Evolutionary conservation across 2,329 filamentous ascomycete genomes (phyloP).

Genomic region (Neurospora crassa): DNA sequence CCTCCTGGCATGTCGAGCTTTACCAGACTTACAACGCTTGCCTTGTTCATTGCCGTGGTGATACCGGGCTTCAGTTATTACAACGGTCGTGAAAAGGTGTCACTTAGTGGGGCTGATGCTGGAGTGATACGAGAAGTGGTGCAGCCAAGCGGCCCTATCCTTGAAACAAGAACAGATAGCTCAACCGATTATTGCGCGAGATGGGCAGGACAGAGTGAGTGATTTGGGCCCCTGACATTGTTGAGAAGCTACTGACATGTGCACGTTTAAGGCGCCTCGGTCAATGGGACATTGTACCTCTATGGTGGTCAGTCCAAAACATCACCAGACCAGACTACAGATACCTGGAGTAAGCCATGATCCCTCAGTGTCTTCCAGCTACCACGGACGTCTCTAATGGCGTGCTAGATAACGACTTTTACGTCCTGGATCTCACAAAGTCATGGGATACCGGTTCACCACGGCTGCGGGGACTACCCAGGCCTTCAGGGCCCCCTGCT

Average conservation of each 20-base stretch:
- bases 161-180: slow-evolving; percentile 34
- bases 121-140: slow-evolving; percentile 24
- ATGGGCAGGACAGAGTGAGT: slow-evolving; percentile 55
- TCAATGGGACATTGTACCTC: slow-evolving; percentile 68
- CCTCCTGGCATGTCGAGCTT: slow-evolving; percentile 31
- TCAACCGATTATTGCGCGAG: slow-evolving; percentile 50
- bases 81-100: slow-evolving; percentile 29
- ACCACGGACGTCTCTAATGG: slow-evolving; percentile 7
- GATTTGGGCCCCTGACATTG: background rate
- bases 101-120: slow-evolving; percentile 36
- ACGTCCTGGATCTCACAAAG: slow-evolving; percentile 61
- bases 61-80: slow-evolving; percentile 37
- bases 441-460: slow-evolving; percentile 62
- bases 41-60: slow-evolving; percentile 39
- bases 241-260: slow-evolving; percentile 12
- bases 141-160: slow-evolving; percentile 15
- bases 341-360: slow-evolving; percentile 59
- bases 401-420: slow-evolving; percentile 55
- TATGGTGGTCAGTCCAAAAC: slow-evolving; percentile 62
- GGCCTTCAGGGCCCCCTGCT: slow-evolving; percentile 58
- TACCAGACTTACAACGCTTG: slow-evolving; percentile 37
- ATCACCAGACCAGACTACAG: slow-evolving; percentile 42
- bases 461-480: slow-evolving; percentile 47
- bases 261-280: slow-evolving; percentile 41
- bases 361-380: background rate